Evolutionary conservation across 2,329 filamentous ascomycete species (phyloP).

Genomic region (Thielaviopsis musarum): DNA sequence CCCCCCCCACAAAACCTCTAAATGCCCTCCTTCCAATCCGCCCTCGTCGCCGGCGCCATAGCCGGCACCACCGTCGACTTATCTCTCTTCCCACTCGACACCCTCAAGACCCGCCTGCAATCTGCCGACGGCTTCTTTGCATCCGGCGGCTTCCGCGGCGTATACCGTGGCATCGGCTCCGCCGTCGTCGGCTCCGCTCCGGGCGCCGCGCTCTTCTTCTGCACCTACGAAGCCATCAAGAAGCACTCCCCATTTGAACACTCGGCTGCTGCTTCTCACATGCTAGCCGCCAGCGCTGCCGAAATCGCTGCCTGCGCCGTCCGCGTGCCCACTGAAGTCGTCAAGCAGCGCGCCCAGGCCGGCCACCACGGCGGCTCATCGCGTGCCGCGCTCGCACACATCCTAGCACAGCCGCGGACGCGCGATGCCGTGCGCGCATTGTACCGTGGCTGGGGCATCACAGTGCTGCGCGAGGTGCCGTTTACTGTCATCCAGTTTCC

Average conservation of each 20-base stretch:
- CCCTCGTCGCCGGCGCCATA: conserved; percentile 65
- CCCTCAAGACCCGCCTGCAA: conserved; percentile 93
- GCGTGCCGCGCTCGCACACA: conserved; percentile 49
- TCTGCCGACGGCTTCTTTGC: conserved; percentile 61
- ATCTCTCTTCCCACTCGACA: conserved; percentile 94
- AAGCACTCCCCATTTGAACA: no score
- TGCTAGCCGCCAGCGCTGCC: conserved; percentile 47
- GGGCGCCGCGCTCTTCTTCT: conserved; percentile 92
- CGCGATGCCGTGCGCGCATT: conserved; percentile 59
- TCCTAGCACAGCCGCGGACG: conserved; percentile 36
- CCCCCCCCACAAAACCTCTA: conserved; percentile 11
- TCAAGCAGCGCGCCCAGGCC: conserved; percentile 93
- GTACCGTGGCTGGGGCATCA: conserved; percentile 84
- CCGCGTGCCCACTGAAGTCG: conserved; percentile 84
- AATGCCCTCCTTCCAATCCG: conserved; percentile 36
- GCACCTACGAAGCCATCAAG: conserved; percentile 73
- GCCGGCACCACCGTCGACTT: conserved; percentile 95
- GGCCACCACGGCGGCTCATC: conserved; percentile 60
- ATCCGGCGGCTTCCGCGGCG: conserved; percentile 73
- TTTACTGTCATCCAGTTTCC: conserved; percentile 97
- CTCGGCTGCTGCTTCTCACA: no score
- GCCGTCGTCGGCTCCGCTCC: conserved; percentile 84
- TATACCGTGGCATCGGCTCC: conserved; percentile 83
- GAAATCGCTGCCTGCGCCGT: conserved; percentile 88
- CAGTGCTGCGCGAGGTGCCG: conserved; percentile 86